These are phyloP conservation scores for Echeveria elegans DNA, from an alignment of 164 flowering plant species.

Conservation along the genomic window DNA sequence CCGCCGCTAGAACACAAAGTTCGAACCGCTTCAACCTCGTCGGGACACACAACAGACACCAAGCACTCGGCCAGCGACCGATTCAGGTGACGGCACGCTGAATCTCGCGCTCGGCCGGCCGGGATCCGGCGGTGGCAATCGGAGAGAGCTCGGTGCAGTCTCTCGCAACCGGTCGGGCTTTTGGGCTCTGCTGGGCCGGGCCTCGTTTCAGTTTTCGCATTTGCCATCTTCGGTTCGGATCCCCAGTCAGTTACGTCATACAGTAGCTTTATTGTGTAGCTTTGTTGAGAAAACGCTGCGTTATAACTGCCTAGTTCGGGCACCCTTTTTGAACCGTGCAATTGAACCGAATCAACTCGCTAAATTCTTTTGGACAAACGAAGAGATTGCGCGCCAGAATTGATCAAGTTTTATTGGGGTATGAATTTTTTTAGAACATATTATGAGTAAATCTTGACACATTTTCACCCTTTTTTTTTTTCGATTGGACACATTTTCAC, in stretches of 20 bases:
- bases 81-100: constrained; percentile 69
- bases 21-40: constrained; percentile 61
- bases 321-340: no score
- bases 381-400: no score
- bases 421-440: no score
- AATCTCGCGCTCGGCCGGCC: constrained; percentile 28
- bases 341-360: no score
- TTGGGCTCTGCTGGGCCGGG: constrained; percentile 5
- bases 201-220: background rate
- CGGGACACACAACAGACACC: constrained; percentile 51
- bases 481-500: no score
- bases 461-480: no score
- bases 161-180: constrained; percentile 30
- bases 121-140: constrained; percentile 67
- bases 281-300: no score
- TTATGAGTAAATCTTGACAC: no score
- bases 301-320: no score
- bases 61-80: constrained; percentile 61
- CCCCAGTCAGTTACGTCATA: background rate
- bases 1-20: constrained; percentile 65
- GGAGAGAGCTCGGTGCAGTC: constrained; percentile 40
- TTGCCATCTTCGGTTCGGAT: background rate
- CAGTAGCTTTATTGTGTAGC: no score
- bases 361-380: no score
- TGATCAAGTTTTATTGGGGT: no score